Percentiles rank a stretch among this genome's conserved stretches.
These are phyloP conservation scores for Fusarium robinianum DNA, from an alignment of 2,329 filamentous ascomycete genomes.

Conservation along the genomic window DNA sequence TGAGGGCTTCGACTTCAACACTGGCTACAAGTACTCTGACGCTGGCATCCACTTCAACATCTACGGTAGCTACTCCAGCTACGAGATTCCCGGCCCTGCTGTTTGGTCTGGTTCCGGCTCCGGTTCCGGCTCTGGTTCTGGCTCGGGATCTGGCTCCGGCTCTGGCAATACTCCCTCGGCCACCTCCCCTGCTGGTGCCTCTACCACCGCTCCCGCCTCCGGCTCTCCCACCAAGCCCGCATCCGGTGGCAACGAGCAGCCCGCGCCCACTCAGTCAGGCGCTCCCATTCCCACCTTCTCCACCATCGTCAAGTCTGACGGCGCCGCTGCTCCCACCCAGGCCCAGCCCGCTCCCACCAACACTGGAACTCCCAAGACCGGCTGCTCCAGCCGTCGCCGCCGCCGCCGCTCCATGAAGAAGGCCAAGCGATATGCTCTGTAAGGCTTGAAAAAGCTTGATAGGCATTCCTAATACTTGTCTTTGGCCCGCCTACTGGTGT, in stretches of 20 bases:
- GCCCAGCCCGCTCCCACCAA: slow-evolving; percentile 19
- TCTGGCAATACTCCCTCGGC: slow-evolving; percentile 3
- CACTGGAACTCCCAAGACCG: slow-evolving; percentile 25
- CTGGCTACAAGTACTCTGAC: slow-evolving; percentile 61
- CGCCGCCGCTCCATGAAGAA: slow-evolving; percentile 30
- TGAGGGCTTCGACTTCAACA: slow-evolving; percentile 51
- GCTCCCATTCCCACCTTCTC: slow-evolving; percentile 25
- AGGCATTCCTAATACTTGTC: slow-evolving; percentile 7
- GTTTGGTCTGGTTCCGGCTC: slow-evolving; percentile 37
- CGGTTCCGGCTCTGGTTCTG: slow-evolving; percentile 14
- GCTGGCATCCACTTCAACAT: slow-evolving; percentile 64
- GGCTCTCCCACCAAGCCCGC: slow-evolving; percentile 12
- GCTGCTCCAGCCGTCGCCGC: slow-evolving; percentile 30
- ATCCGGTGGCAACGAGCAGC: slow-evolving; percentile 5
- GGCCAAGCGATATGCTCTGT: slow-evolving; percentile 19
- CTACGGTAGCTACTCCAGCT: slow-evolving; percentile 47
- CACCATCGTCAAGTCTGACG: slow-evolving; percentile 28
- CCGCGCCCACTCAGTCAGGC: not conserved
- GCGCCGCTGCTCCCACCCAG: slow-evolving; percentile 16
- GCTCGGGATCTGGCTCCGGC: not conserved
- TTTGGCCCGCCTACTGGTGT: slow-evolving; percentile 17
- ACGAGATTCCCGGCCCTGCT: slow-evolving; percentile 43
- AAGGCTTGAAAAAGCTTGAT: slow-evolving; percentile 21
- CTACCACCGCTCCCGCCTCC: slow-evolving; percentile 10
- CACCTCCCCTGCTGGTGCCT: slow-evolving; percentile 3